Conservation (phyloP, 2,329 filamentous ascomycete genomes). For the Diaporthe citri region DNA sequence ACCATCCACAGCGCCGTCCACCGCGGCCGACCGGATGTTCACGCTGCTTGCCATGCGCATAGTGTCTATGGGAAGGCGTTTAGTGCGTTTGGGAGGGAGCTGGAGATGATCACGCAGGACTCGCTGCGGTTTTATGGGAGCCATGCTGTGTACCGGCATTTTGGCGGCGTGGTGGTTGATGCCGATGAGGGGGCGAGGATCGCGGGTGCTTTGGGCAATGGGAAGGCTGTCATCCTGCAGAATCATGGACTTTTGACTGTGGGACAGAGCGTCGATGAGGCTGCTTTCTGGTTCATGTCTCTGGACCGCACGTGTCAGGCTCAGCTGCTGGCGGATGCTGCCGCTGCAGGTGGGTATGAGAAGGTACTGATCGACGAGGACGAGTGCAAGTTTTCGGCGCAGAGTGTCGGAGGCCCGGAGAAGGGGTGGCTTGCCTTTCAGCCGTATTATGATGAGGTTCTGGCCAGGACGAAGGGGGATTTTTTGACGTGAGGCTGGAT, state of each 20-base stretch:
- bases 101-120: constrained; percentile 79
- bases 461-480: constrained; percentile 61
- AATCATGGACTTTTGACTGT: constrained; percentile 81
- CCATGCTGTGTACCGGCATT: constrained; percentile 74
- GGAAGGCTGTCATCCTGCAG: constrained; percentile 73
- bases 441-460: constrained; percentile 65
- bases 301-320: constrained; percentile 76
- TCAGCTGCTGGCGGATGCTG: constrained; percentile 73
- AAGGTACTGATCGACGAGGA: constrained; percentile 52
- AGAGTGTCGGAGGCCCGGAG: constrained; percentile 56
- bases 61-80: constrained; percentile 75
- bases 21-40: constrained; percentile 72
- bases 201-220: constrained; percentile 70
- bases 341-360: constrained; percentile 53
- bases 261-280: constrained; percentile 78
- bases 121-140: constrained; percentile 73
- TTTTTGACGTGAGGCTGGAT: constrained; percentile 54
- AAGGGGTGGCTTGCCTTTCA: constrained; percentile 68
- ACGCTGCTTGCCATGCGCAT: constrained; percentile 78
- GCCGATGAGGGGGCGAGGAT: constrained; percentile 74
- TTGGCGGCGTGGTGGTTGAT: constrained; percentile 65
- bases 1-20: constrained; percentile 77
- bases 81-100: constrained; percentile 70
- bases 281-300: constrained; percentile 76
- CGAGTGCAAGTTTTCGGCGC: constrained; percentile 49